phyloP scores from a whole-genome alignment of 495 filamentous ascomycete species.

The Lepidopterella palustris region DNA sequence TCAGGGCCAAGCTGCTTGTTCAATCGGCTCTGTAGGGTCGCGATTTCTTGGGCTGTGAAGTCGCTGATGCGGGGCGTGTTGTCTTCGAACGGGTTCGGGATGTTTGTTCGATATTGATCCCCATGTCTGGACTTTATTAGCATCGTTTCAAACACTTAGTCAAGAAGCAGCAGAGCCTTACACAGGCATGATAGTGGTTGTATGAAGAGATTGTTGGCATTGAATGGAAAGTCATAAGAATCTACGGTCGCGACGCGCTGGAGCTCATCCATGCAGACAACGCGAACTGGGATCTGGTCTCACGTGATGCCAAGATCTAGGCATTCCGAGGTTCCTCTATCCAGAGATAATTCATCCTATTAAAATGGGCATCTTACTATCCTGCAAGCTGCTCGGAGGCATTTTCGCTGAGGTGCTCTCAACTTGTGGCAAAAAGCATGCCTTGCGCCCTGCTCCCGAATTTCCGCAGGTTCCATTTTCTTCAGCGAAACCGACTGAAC shows the following conservation, averaged over 20 bases:
- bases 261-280: background rate
- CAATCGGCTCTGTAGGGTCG: constrained; percentile 75
- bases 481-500: too few species aligned
- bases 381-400: too few species aligned
- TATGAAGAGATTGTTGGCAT: background rate
- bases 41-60: constrained; percentile 85
- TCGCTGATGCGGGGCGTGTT: constrained; percentile 57
- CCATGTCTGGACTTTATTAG: constrained; percentile 54
- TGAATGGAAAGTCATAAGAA: background rate
- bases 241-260: background rate
- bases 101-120: constrained; percentile 57
- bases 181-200: background rate
- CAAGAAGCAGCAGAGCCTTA: background rate
- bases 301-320: background rate
- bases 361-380: too few species aligned
- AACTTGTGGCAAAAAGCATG: too few species aligned
- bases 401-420: too few species aligned
- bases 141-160: background rate
- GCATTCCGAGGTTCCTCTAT: background rate
- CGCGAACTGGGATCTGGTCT: background rate
- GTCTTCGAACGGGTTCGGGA: constrained; percentile 74
- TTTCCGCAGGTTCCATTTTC: too few species aligned
- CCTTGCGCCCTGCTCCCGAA: too few species aligned
- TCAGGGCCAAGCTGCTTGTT: constrained; percentile 95
- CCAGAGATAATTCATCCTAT: too few species aligned